A percentile compares a stretch with the other conserved stretches of the same genome.
phyloP scores from a whole-genome alignment of 225 moss, liverwort and hornwort genomes.

The Marchantia polymorpha region DNA sequence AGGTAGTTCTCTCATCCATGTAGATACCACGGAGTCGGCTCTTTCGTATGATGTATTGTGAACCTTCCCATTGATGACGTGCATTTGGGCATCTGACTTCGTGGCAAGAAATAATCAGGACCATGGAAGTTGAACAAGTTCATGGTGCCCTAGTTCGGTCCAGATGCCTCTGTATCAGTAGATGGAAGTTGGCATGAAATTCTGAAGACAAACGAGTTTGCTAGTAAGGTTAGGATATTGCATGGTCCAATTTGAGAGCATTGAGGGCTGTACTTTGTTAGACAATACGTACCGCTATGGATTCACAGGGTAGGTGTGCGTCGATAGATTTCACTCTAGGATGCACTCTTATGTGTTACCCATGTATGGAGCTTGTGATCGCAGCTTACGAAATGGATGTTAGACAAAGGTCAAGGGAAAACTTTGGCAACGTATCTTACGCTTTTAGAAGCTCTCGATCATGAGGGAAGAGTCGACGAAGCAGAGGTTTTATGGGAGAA shows the following conservation, averaged over 20 bases:
- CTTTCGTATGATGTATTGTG: background rate
- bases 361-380: background rate
- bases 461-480: slow-evolving; percentile 89
- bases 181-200: too few relatives aligned
- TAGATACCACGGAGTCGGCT: background rate
- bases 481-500: slow-evolving; percentile 80
- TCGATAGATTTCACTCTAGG: background rate
- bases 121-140: too few relatives aligned
- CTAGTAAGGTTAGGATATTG: too few relatives aligned
- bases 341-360: too few relatives aligned
- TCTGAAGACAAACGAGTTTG: too few relatives aligned
- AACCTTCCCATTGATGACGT: background rate
- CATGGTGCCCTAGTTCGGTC: too few relatives aligned
- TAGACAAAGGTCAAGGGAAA: slow-evolving; percentile 92
- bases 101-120: too few relatives aligned
- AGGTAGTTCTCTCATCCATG: slow-evolving; percentile 31
- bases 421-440: slow-evolving; percentile 69
- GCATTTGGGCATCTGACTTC: background rate
- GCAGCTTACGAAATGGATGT: slow-evolving; percentile 95
- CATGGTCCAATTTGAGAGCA: too few relatives aligned
- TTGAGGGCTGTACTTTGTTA: too few relatives aligned
- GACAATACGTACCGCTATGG: too few relatives aligned
- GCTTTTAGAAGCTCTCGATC: slow-evolving; percentile 72
- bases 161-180: too few relatives aligned
- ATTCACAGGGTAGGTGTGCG: background rate